Conservation (phyloP, 257 asterid species). For the Dorcoceras hygrometricum region DNA sequence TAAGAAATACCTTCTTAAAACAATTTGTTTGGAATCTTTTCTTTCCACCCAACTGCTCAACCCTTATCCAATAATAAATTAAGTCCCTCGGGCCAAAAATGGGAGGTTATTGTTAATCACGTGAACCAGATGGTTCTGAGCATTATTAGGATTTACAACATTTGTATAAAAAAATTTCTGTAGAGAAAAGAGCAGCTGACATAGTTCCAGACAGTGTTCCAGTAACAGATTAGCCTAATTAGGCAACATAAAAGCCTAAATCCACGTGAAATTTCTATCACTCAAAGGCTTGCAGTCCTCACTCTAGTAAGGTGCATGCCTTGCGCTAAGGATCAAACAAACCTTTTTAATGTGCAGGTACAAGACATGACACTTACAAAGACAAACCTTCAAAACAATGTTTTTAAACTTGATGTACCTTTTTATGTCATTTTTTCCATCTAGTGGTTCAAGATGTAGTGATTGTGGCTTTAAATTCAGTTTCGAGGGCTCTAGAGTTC, state of each 20-base stretch:
- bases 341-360: background rate
- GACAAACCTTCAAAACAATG: background rate
- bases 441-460: conserved; percentile 47
- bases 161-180: too few relatives aligned
- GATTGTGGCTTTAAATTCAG: conserved; percentile 70
- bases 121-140: too few relatives aligned
- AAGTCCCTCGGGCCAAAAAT: too few relatives aligned
- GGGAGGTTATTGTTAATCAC: too few relatives aligned
- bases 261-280: background rate
- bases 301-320: background rate
- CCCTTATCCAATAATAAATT: background rate
- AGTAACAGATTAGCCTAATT: background rate
- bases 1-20: background rate
- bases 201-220: too few relatives aligned
- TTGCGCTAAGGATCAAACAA: background rate
- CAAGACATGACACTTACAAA: conserved; percentile 5
- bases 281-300: background rate
- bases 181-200: background rate
- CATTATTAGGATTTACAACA: too few relatives aligned
- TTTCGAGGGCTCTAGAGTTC: conserved; percentile 59
- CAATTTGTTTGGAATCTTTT: background rate
- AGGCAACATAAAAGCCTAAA: background rate
- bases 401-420: conserved; percentile 40
- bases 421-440: conserved; percentile 46
- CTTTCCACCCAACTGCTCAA: background rate